These are phyloP conservation scores for Chiua virens DNA, from an alignment of 768 basidiomycete genomes.

Conservation along the genomic window DNA sequence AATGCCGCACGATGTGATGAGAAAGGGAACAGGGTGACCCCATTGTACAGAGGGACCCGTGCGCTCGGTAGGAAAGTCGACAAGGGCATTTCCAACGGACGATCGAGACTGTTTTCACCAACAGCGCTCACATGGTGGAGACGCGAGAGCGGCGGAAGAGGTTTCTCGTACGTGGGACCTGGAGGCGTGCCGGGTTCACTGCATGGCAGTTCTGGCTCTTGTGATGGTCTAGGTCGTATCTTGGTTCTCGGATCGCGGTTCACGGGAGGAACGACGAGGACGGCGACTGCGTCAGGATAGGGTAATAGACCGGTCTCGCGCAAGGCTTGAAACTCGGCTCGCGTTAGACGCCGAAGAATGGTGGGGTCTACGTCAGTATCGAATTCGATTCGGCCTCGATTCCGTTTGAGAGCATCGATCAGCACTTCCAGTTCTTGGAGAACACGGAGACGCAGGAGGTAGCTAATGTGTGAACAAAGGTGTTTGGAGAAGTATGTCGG, in stretches of 20 bases:
- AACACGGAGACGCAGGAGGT: slow-evolving; percentile 69
- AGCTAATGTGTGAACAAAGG: slow-evolving; percentile 55
- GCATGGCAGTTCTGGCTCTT: slow-evolving; percentile 33
- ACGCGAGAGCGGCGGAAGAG: slow-evolving; percentile 30
- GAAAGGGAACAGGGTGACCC: slow-evolving; percentile 61
- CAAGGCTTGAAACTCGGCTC: slow-evolving; percentile 54
- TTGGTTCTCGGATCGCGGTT: slow-evolving; percentile 53
- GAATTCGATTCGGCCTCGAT: not conserved
- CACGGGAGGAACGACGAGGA: slow-evolving; percentile 67
- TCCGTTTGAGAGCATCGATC: slow-evolving; percentile 26
- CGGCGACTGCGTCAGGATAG: slow-evolving; percentile 56
- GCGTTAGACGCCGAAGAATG: slow-evolving; percentile 63
- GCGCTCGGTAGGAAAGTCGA: slow-evolving; percentile 31
- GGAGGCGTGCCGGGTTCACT: slow-evolving; percentile 3
- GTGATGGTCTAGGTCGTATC: slow-evolving; percentile 41
- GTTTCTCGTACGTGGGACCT: slow-evolving; percentile 6
- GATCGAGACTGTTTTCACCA: not conserved
- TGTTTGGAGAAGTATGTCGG: slow-evolving; percentile 40
- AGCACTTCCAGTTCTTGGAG: slow-evolving; percentile 74
- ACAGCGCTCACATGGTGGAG: slow-evolving; percentile 6
- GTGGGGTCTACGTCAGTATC: slow-evolving; percentile 28
- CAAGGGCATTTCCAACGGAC: slow-evolving; percentile 6
- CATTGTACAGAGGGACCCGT: slow-evolving; percentile 68
- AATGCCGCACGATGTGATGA: slow-evolving; percentile 60
- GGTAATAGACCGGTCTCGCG: slow-evolving; percentile 48